These are phyloP conservation scores for Camellia granthamiana DNA, from an alignment of 148 eudicot species.

Conservation along the genomic window DNA sequence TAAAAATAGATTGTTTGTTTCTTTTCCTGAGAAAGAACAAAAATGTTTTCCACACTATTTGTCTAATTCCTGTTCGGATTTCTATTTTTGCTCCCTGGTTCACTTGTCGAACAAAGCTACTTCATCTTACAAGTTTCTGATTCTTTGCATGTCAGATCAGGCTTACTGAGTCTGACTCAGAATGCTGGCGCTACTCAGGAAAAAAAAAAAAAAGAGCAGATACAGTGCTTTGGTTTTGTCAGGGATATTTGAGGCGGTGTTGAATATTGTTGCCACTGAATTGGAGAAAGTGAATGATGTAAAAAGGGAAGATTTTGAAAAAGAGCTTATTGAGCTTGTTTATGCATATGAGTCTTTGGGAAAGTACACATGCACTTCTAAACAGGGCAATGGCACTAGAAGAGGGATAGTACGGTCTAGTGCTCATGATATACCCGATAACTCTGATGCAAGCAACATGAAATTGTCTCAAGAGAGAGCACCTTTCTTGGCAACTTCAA, in stretches of 20 bases:
- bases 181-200: constrained; percentile 30
- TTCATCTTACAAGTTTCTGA: not conserved
- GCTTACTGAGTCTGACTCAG: constrained; percentile 32
- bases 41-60: not conserved
- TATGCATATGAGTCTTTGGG: constrained; percentile 35
- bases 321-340: constrained; percentile 42
- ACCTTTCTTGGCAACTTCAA: constrained; percentile 46
- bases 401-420: constrained; percentile 26
- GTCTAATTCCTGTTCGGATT: not conserved
- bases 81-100: not conserved
- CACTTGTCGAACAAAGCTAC: not conserved
- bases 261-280: constrained; percentile 38
- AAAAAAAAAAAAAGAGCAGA: constrained; percentile 35
- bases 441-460: constrained; percentile 16
- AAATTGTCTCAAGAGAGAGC: constrained; percentile 31
- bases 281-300: constrained; percentile 38
- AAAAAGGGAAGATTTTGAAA: constrained; percentile 36
- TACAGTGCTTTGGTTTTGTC: constrained; percentile 35
- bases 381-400: constrained; percentile 23
- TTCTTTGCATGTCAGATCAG: constrained; percentile 36
- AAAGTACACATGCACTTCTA: constrained; percentile 21
- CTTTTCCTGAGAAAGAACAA: not conserved
- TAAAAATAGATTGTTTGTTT: too few species aligned
- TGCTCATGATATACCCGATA: constrained; percentile 21
- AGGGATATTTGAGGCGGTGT: constrained; percentile 49